Evolutionary conservation across 306 rosid genomes (phyloP), one percentile per base, ranked within the genome.

Genomic region (Pterocarpus macrocarpus): DNA sequence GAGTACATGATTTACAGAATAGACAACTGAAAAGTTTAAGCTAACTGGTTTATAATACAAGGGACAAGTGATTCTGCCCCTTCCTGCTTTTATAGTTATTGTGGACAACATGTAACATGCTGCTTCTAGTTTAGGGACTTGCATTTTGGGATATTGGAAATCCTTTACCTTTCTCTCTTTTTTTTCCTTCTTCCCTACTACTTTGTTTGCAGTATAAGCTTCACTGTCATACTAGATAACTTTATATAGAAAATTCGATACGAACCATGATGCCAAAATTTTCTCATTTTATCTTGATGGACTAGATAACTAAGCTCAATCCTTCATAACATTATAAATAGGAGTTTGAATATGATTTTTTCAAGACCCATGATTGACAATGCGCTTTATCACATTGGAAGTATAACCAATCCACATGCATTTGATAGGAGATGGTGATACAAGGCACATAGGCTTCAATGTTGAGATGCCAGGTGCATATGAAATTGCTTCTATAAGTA

Each of bases 401-500:
- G 76, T 41, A 16, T 66, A 64, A 59, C 8, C 69, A 14, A 22
- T 84, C 9, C 15, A 59, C 50, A 14, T 66, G n/a, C 36, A 72
- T 73, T 75, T 86, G 69, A 69, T 76, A 95, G 98, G 98, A 70
- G 98, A 95, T 84, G 97, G 97, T 70, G 92, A 95, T 74, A 5
- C 90, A 64, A 95, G 82, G 81, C 98, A 95, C 74, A 78, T 92
- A 79, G 97, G 98, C 63, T 95, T 45, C 80, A 90, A 91, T 73
- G 98, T 90, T 81, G 85, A 87, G 71, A 84, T 84, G 95, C 94
- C 98, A 67, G 90, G 82, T 55, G 90, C 91, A 55, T 91, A 87
- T 85, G 98, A 92, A 86, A 91, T 95, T 74, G 88, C 76, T 59
- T 91, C 98, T 56, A 97, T 95, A 83, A 91, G 97, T 88, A 68